phyloP scores from a whole-genome alignment of 768 basidiomycete genomes.

The Collybiopsis confluens region DNA sequence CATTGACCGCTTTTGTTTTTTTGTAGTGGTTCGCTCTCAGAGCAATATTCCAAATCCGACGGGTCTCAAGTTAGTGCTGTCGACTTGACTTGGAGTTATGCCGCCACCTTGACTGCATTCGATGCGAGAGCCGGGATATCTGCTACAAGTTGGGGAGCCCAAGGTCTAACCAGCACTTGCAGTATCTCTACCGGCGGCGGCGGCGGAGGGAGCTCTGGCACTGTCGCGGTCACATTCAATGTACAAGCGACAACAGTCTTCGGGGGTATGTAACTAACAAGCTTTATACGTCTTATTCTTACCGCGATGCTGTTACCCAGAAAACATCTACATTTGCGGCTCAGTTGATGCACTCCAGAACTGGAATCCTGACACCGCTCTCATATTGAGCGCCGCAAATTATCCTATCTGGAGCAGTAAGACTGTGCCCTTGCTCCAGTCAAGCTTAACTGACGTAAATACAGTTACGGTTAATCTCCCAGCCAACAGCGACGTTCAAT shows the following conservation, averaged over 20 bases:
- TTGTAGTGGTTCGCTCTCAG: slow-evolving; percentile 35
- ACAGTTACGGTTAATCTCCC: slow-evolving; percentile 59
- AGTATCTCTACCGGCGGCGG: slow-evolving; percentile 12
- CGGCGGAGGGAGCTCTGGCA: slow-evolving; percentile 25
- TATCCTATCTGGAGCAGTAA: slow-evolving; percentile 54
- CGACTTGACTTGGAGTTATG: slow-evolving; percentile 78
- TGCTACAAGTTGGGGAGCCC: slow-evolving; percentile 63
- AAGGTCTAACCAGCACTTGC: slow-evolving; percentile 43
- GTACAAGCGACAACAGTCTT: slow-evolving; percentile 55
- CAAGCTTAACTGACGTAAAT: not conserved
- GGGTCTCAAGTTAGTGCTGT: slow-evolving; percentile 55
- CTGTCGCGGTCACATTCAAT: slow-evolving; percentile 54
- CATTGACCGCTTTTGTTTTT: no score
- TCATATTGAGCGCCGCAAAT: slow-evolving; percentile 36
- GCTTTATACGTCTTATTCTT: not conserved
- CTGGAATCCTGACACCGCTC: slow-evolving; percentile 58
- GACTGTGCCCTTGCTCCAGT: slow-evolving; percentile 18
- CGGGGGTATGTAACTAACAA: slow-evolving; percentile 43
- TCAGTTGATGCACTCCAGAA: slow-evolving; percentile 48
- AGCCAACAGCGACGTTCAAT: slow-evolving; percentile 51
- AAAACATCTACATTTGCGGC: slow-evolving; percentile 68
- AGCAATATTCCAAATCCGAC: slow-evolving; percentile 51
- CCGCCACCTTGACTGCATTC: slow-evolving; percentile 58
- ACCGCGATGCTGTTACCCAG: slow-evolving; percentile 25
- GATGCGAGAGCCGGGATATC: slow-evolving; percentile 38